These are phyloP conservation scores for Millerozyma acaciae DNA, from an alignment of 805 yeast species.

Conservation along the genomic window DNA sequence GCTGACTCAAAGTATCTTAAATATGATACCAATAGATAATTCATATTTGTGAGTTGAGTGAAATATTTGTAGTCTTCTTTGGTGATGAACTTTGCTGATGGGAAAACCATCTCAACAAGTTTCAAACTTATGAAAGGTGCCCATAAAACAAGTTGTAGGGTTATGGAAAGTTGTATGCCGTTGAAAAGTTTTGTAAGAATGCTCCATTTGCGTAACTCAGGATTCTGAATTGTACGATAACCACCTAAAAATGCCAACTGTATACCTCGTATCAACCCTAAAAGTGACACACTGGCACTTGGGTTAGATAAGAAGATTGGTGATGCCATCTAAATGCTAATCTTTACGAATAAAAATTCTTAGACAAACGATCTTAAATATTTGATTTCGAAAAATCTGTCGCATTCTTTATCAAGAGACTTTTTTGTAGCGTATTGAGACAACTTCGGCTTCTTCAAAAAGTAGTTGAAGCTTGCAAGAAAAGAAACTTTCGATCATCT, in stretches of 20 bases:
- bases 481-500: too few species aligned
- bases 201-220: slow-evolving; percentile 27
- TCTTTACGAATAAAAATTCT: too few species aligned
- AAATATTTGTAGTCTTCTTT: slow-evolving; percentile 20
- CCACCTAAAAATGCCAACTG: slow-evolving; percentile 51
- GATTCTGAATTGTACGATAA: slow-evolving; percentile 44
- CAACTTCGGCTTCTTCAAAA: too few species aligned
- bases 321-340: slow-evolving; percentile 63
- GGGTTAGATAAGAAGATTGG: slow-evolving; percentile 58
- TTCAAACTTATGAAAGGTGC: slow-evolving; percentile 11
- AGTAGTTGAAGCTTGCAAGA: too few species aligned
- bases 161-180: slow-evolving; percentile 34
- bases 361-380: too few species aligned
- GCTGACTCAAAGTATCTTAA: slow-evolving; percentile 33
- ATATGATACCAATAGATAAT: slow-evolving; percentile 36
- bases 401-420: too few species aligned
- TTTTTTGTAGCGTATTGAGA: too few species aligned
- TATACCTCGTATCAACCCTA: slow-evolving; percentile 49
- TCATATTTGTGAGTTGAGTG: slow-evolving; percentile 34
- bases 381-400: too few species aligned
- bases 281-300: slow-evolving; percentile 48
- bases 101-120: slow-evolving; percentile 13
- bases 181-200: slow-evolving; percentile 34
- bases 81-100: slow-evolving; percentile 4
- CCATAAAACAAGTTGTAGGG: slow-evolving; percentile 30